Evolutionary conservation across 2,329 filamentous ascomycete genomes (phyloP), one percentile per base, ranked within the genome.

Genomic region (Colletotrichum agaves): DNA sequence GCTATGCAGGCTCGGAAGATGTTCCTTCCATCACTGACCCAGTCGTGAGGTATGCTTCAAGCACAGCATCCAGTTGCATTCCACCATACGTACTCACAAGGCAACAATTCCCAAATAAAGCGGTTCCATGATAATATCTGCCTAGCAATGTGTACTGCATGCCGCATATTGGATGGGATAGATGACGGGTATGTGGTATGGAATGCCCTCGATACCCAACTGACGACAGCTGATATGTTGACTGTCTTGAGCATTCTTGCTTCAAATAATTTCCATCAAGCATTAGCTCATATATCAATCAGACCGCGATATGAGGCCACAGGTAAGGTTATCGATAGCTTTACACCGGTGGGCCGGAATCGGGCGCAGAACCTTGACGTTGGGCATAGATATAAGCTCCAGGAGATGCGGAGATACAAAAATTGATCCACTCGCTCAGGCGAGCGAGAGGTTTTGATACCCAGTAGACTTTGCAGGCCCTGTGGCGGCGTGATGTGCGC

Each of bases 341-440:
- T 12, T 31, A 8, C n/a, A 33, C 10, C 19, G 8, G 23, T 3
- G 23, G 17, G 41, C 33, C 41, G 33, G 49, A 27, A 49, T 17
- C 23, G 33, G 33, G 27, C 63, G 47, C 49, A n/a, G 7, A 27
- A 19, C 4, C n/a, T n/a, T 53, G 37, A 31, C 17, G 1, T 53
- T 59, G 41, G 46, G 23, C 13, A 49, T 39, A 64, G 61, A 64
- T 43, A 67, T 49, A 39, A 50, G 41, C 11, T n/a, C 49, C 35
- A 64, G 33, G 61, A 43, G 33, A 44, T 35, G 61, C 61, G 65
- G 65, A 68, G 61, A 65, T 64, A 53, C 65, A 39, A 55, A 56
- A 44, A 55, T 13, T 41, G 41, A 43, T 68, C 65, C 65, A 68
- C 65, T 47, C 23, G 41, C 31, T 37, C 23, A 21, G 61, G 23